Evolutionary conservation across 176 grass and related monocot species (phyloP).

Genomic region (Areca catechu): DNA sequence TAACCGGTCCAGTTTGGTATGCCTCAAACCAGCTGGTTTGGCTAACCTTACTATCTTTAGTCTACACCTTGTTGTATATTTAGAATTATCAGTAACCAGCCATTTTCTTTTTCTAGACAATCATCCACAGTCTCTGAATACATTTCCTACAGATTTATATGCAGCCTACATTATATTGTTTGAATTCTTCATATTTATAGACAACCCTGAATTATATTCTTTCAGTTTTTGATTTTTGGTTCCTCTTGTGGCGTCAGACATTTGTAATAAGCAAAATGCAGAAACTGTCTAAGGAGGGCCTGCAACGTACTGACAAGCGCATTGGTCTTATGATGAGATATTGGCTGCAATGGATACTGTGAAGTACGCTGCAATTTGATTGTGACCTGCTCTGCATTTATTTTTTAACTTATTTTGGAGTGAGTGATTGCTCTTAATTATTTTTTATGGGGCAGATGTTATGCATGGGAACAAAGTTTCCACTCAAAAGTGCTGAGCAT

Average conservation of each 20-base stretch:
- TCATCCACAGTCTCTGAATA: too few relatives aligned
- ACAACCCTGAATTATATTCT: too few relatives aligned
- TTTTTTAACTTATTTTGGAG: background rate
- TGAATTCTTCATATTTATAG: too few relatives aligned
- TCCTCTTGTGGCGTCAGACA: conserved; percentile 41
- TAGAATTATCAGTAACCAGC: too few relatives aligned
- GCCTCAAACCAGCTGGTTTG: too few relatives aligned
- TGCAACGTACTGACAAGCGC: conserved; percentile 97
- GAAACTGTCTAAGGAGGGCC: conserved; percentile 84
- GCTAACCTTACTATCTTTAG: too few relatives aligned
- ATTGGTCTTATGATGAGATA: conserved; percentile 97
- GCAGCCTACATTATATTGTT: too few relatives aligned
- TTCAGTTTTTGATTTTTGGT: background rate
- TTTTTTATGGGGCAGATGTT: conserved; percentile 50
- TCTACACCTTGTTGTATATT: too few relatives aligned
- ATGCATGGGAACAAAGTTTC: conserved; percentile 98
- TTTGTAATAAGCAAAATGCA: conserved; percentile 88
- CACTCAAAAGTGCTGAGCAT: conserved; percentile 87
- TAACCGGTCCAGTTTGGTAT: too few relatives aligned
- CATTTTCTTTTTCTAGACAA: too few relatives aligned
- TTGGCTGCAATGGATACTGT: conserved; percentile 98
- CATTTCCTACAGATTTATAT: too few relatives aligned
- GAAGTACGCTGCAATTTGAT: conserved; percentile 59
- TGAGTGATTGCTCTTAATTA: background rate
- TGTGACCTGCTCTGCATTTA: background rate